These are phyloP conservation scores for Gossypium mustelinum DNA, from an alignment of 345 rosid genomes.

Conservation along the genomic window DNA sequence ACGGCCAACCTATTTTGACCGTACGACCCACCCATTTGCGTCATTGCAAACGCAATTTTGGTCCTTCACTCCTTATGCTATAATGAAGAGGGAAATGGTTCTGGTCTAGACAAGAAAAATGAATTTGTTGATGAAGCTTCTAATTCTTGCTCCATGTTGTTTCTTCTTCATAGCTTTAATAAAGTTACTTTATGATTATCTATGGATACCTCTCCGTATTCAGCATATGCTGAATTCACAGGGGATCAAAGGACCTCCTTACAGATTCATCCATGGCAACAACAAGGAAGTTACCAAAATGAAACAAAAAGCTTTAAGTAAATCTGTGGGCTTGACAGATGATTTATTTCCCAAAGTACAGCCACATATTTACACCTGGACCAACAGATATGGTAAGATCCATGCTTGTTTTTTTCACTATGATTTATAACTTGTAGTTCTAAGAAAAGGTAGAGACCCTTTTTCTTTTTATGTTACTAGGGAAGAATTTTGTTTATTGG, in stretches of 20 bases:
- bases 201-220: slow-evolving; percentile 27
- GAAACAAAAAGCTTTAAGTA: not conserved
- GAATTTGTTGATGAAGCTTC: not conserved
- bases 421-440: not conserved
- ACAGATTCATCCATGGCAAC: slow-evolving; percentile 35
- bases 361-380: slow-evolving; percentile 30
- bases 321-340: slow-evolving; percentile 21
- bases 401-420: too few species aligned
- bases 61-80: too few species aligned
- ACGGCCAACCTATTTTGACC: too few species aligned
- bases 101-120: not conserved
- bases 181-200: slow-evolving; percentile 17
- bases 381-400: slow-evolving; percentile 20
- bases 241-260: slow-evolving; percentile 35
- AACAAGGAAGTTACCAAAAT: slow-evolving; percentile 18
- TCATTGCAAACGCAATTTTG: too few species aligned
- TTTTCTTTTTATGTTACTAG: not conserved
- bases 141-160: slow-evolving; percentile 8
- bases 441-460: not conserved
- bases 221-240: slow-evolving; percentile 14
- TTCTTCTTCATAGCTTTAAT: slow-evolving; percentile 3
- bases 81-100: too few species aligned
- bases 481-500: slow-evolving; percentile 38
- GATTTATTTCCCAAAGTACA: slow-evolving; percentile 19
- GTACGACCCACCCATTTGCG: too few species aligned